Evolutionary conservation across 1,284 basidiomycete genomes (phyloP), one percentile per base, ranked within the genome.

Genomic region (Acaromyces ingoldii): DNA sequence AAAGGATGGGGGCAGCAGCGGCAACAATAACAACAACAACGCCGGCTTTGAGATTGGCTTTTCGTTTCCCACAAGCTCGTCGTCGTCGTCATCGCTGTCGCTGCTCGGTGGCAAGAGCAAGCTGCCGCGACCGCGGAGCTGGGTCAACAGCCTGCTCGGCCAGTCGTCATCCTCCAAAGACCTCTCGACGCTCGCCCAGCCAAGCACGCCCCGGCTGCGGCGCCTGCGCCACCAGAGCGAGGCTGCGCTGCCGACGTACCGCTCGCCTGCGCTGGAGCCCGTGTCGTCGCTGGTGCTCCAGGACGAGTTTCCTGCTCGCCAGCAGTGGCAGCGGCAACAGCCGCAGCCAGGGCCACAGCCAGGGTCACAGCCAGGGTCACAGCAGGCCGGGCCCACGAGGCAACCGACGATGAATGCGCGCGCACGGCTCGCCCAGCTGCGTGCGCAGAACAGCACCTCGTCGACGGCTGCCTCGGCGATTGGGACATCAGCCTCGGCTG

Each of bases 111-210:
- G 29, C 29, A 13, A 6, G 29, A 45, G 50, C 17, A 58, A 58
- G 46, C 24, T 61, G 28, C 34, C 33, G 6, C 47, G 42, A 28
- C 60, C 62, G 29, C 56, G 62, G 37, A 64, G 56, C 22, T 62
- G 59, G 62, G 56, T 62, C 53, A 58, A 50, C 34, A 59, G 49
- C 31, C 49, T 64, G 11, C 42, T 62, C 15, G 34, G 60, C 60
- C 46, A 21, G 60, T 53, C 21, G 53, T 49, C 15, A 56, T 51
- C 10, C 60, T 60, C 41, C 60, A 53, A 49, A 43, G 26, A 21
- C 55, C 59, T 2, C 59, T 59, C 19, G 51, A 55, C 21, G 54
- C 55, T 10, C 31, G 19, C 15, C 22, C 11, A 9, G 3, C 3
- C 21, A 28, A 49, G 31, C 41, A 5, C 15, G 5, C 21, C 31